These are phyloP conservation scores for Roridomyces roridus DNA, from an alignment of 768 basidiomycete genomes.

Conservation along the genomic window DNA sequence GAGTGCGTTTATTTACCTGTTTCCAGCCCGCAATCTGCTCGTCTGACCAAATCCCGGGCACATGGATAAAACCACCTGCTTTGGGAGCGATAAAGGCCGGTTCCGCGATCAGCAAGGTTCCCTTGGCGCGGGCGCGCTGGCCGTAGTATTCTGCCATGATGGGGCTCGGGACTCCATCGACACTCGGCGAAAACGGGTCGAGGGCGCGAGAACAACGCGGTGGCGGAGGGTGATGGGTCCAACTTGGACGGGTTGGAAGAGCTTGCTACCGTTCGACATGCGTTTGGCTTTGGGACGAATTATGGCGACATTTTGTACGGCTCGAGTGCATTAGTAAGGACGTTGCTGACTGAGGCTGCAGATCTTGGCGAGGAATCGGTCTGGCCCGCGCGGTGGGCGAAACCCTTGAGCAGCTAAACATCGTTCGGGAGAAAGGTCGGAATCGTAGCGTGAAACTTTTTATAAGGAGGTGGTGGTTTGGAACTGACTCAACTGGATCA, in stretches of 20 bases:
- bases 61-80: constrained; percentile 54
- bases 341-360: no score
- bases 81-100: constrained; percentile 56
- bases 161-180: constrained; percentile 22
- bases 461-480: no score
- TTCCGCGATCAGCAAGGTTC: constrained; percentile 64
- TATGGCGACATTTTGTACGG: no score
- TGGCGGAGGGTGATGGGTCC: constrained; percentile 50
- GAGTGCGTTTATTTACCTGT: constrained; percentile 38
- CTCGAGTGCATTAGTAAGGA: no score
- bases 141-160: constrained; percentile 52
- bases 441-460: no score
- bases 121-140: constrained; percentile 52
- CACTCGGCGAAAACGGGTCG: constrained; percentile 45
- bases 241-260: constrained; percentile 55
- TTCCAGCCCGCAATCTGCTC: constrained; percentile 65
- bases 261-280: constrained; percentile 19
- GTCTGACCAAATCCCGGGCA: constrained; percentile 77
- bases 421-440: no score
- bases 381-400: no score
- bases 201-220: constrained; percentile 59
- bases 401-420: no score
- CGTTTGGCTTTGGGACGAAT: no score
- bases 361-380: no score
- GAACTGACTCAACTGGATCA: no score